A percentile compares a stretch with the other conserved stretches of the same genome.
Evolutionary conservation across 306 rosid species (phyloP).

Genomic region (Quercus cerris): DNA sequence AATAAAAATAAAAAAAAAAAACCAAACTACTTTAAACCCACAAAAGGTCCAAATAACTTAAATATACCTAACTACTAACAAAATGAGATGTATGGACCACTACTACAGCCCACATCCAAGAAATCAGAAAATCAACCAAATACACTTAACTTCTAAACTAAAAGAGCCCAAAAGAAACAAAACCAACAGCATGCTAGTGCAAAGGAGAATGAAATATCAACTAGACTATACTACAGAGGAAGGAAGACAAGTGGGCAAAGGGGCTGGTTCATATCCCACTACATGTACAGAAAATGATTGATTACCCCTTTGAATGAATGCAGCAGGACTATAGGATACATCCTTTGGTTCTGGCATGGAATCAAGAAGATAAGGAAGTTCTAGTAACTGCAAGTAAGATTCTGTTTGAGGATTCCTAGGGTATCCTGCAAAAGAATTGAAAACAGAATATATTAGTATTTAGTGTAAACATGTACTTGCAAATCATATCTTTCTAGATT

Average conservation of each 20-base stretch:
- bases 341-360: constrained; percentile 38
- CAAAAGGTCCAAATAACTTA: no score
- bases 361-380: constrained; percentile 87
- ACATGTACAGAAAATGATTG: background rate
- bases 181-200: background rate
- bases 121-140: background rate
- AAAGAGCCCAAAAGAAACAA: background rate
- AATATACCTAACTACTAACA: no score
- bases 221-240: background rate
- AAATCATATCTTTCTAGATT: background rate
- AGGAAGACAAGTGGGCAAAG: background rate
- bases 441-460: background rate
- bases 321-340: constrained; percentile 37
- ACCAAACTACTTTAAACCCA: no score
- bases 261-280: constrained; percentile 6
- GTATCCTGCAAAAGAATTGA: constrained; percentile 39
- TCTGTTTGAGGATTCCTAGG: constrained; percentile 81
- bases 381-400: constrained; percentile 75
- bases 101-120: background rate
- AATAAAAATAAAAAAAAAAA: no score
- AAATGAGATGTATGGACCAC: background rate
- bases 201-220: background rate
- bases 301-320: constrained; percentile 52
- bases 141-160: background rate
- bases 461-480: background rate